A percentile compares a stretch with the other conserved stretches of the same genome.
phyloP scores from a whole-genome alignment of 2,329 filamentous ascomycete species.

The Diaporthe batatas region DNA sequence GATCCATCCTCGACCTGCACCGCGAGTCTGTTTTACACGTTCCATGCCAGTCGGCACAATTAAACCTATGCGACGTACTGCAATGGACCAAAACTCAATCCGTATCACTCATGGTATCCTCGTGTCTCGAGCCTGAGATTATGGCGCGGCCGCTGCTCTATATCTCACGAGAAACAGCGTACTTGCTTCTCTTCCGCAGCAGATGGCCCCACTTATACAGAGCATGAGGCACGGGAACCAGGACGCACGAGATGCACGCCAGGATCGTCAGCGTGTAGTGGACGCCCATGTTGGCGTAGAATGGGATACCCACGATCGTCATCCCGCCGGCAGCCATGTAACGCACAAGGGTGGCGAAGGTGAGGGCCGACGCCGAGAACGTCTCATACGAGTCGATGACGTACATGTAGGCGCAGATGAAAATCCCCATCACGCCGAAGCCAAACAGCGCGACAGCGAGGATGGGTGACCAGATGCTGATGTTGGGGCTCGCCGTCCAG shows the following conservation, averaged over 20 bases:
- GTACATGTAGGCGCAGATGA: conserved; percentile 53
- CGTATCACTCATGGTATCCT: not conserved
- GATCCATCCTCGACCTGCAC: too few relatives aligned
- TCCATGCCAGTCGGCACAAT: too few relatives aligned
- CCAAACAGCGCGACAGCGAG: conserved; percentile 59
- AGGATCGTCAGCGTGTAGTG: conserved; percentile 52
- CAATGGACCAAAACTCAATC: not conserved
- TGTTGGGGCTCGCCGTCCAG: conserved; percentile 58
- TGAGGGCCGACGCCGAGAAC: conserved; percentile 51
- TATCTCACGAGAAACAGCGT: conserved; percentile 40
- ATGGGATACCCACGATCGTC: conserved; percentile 52
- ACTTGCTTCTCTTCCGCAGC: conserved; percentile 37
- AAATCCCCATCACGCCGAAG: conserved; percentile 59
- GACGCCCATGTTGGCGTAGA: conserved; percentile 52
- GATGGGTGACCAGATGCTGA: conserved; percentile 61
- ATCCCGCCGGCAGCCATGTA: conserved; percentile 52
- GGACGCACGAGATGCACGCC: conserved; percentile 47
- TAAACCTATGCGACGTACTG: too few relatives aligned
- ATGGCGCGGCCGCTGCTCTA: not conserved
- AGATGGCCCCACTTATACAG: conserved; percentile 47
- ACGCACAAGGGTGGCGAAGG: conserved; percentile 50
- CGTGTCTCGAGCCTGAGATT: too few relatives aligned
- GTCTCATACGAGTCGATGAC: conserved; percentile 54
- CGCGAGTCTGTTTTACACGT: too few relatives aligned
- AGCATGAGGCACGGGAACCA: conserved; percentile 50